Conservation (phyloP, 768 basidiomycete genomes). For the Suillus variegatus region DNA sequence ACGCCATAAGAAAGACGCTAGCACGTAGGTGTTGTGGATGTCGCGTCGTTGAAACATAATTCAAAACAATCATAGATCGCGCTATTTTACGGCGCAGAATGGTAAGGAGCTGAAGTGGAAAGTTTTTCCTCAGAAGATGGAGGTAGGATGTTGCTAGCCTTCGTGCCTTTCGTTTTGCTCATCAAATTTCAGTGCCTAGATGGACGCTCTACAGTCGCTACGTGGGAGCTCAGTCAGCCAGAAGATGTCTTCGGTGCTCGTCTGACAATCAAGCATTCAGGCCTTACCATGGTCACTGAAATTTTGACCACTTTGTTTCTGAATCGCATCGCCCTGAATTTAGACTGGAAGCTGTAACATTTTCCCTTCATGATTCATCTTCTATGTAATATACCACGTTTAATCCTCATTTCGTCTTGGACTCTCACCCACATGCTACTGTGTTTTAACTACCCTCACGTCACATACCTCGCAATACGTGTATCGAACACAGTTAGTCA, state of each 20-base stretch:
- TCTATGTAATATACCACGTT: neutral
- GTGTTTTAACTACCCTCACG: constrained; percentile 1
- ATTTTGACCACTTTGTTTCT: constrained; percentile 74
- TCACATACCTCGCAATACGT: constrained; percentile 3
- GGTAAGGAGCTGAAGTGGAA: constrained; percentile 80
- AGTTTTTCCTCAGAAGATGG: constrained; percentile 60
- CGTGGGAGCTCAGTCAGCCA: constrained; percentile 65
- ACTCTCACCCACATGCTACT: neutral
- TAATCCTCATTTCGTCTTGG: neutral
- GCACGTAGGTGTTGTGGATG: constrained; percentile 51
- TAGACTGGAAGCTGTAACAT: constrained; percentile 48
- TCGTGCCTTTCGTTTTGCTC: constrained; percentile 2
- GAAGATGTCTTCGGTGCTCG: constrained; percentile 59
- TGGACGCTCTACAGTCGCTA: constrained; percentile 58
- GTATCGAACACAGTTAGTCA: constrained; percentile 3
- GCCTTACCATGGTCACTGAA: constrained; percentile 69
- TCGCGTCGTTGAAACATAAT: neutral
- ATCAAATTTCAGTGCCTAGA: constrained; percentile 56
- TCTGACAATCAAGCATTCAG: constrained; percentile 58
- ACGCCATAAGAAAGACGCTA: constrained; percentile 58
- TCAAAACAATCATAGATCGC: constrained; percentile 47
- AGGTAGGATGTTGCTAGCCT: constrained; percentile 46
- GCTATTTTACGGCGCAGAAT: constrained; percentile 72
- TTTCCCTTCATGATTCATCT: neutral
- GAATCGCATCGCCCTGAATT: constrained; percentile 65